Evolutionary conservation across 139 green algal genomes (phyloP).

Genomic region (Ettlia oleoabundans): DNA sequence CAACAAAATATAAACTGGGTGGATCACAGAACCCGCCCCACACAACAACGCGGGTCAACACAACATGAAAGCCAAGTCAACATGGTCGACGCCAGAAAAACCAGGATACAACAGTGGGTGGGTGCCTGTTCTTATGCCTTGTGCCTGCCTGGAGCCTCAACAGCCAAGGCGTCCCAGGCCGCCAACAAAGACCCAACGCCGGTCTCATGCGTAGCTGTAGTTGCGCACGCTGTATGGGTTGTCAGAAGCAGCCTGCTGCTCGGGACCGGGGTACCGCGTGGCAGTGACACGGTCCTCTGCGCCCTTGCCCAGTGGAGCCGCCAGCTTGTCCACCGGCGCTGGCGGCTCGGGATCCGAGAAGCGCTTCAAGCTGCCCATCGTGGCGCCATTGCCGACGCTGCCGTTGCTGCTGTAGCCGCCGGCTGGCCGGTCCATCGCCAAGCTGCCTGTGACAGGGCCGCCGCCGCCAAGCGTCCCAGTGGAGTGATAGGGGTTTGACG

Average conservation of each 20-base stretch:
- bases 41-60: too few relatives aligned
- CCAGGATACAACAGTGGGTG: too few relatives aligned
- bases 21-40: too few relatives aligned
- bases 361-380: slow-evolving; percentile 10
- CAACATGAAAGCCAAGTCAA: too few relatives aligned
- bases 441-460: neutral
- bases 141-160: neutral
- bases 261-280: neutral
- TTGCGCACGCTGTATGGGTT: slow-evolving; percentile 11
- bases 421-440: neutral
- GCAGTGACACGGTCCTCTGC: neutral
- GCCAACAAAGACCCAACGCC: neutral
- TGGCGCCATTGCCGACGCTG: neutral
- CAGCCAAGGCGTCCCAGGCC: too few relatives aligned
- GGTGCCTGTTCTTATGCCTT: too few relatives aligned
- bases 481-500: slow-evolving; percentile 24
- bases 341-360: slow-evolving; percentile 8
- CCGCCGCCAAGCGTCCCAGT: neutral
- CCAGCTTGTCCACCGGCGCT: neutral
- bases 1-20: too few relatives aligned
- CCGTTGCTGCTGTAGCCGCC: neutral
- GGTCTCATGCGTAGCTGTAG: neutral
- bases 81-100: too few relatives aligned
- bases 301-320: too few relatives aligned
- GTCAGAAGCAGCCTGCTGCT: slow-evolving; percentile 6